Percentiles rank a stretch among this genome's conserved stretches.
phyloP scores from a whole-genome alignment of 441 rosid genomes.

The Jatropha podagrica region DNA sequence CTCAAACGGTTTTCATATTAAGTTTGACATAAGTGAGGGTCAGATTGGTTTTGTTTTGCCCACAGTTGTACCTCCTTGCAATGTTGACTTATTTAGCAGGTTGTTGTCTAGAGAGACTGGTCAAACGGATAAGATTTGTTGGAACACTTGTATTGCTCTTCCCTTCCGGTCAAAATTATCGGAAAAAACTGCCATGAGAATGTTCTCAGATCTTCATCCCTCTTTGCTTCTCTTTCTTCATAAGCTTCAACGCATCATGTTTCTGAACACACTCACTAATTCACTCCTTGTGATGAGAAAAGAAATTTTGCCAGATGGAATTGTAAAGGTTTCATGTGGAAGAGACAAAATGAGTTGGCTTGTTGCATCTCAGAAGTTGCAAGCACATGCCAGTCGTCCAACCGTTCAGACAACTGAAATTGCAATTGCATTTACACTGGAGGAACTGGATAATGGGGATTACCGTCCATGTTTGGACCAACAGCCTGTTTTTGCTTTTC shows the following conservation, averaged over 20 bases:
- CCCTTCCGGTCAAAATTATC: constrained; percentile 76
- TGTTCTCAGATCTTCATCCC: constrained; percentile 98
- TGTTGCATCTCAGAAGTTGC: constrained; percentile 80
- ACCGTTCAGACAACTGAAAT: constrained; percentile 79
- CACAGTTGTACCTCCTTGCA: constrained; percentile 70
- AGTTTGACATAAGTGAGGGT: constrained; percentile 93
- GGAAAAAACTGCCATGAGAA: constrained; percentile 57
- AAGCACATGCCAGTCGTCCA: constrained; percentile 54
- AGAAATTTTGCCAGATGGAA: constrained; percentile 72
- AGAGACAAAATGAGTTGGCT: constrained; percentile 81
- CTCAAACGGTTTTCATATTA: constrained; percentile 96
- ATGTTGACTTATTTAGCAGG: constrained; percentile 50
- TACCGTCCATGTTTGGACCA: constrained; percentile 66
- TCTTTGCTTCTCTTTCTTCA: constrained; percentile 96
- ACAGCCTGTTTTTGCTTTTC: constrained; percentile 97
- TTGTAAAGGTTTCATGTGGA: constrained; percentile 83
- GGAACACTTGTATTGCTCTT: constrained; percentile 95
- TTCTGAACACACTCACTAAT: constrained; percentile 68
- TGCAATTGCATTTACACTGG: constrained; percentile 80
- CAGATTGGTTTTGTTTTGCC: constrained; percentile 98
- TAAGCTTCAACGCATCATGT: constrained; percentile 78
- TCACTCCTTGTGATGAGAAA: constrained; percentile 78
- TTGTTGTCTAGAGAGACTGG: constrained; percentile 39
- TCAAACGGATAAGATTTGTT: constrained; percentile 41
- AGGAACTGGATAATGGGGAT: constrained; percentile 57